Conservation (phyloP, 2,329 filamentous ascomycete genomes). For the Cephalotrichum gorgonifer region DNA sequence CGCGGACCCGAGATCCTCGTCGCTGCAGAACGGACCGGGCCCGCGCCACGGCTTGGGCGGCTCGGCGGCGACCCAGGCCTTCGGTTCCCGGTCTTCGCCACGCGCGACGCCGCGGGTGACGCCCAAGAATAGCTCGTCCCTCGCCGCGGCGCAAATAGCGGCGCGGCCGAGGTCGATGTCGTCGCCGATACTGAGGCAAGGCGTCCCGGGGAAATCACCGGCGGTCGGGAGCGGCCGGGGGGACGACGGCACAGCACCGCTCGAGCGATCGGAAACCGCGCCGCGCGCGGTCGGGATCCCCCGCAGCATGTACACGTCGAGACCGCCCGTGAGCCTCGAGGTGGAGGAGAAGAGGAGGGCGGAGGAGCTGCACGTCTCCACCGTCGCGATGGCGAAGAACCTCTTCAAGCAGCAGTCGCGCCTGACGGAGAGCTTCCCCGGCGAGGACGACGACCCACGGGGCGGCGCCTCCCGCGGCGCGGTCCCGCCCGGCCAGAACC, state of each 20-base stretch:
- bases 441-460: background rate
- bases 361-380: conserved; percentile 68
- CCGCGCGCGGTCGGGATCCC: too few species aligned
- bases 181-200: conserved; percentile 3
- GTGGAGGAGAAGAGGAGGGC: conserved; percentile 62
- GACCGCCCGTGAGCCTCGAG: conserved; percentile 62
- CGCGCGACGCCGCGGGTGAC: too few species aligned
- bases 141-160: conserved; percentile 1
- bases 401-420: conserved; percentile 60
- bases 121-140: background rate
- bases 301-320: conserved; percentile 67
- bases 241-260: conserved; percentile 32
- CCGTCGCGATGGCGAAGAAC: conserved; percentile 78
- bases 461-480: background rate
- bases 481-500: conserved; percentile 23
- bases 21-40: background rate
- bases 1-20: background rate
- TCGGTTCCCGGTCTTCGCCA: conserved; percentile 24
- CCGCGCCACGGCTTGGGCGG: conserved; percentile 37
- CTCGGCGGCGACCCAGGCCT: conserved; percentile 61
- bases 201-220: conserved; percentile 11
- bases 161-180: conserved; percentile 3
- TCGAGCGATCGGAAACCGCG: conserved; percentile 48
- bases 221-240: conserved; percentile 15
- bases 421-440: background rate